phyloP scores from a whole-genome alignment of 306 rosid genomes.

The Glycine tomentella region DNA sequence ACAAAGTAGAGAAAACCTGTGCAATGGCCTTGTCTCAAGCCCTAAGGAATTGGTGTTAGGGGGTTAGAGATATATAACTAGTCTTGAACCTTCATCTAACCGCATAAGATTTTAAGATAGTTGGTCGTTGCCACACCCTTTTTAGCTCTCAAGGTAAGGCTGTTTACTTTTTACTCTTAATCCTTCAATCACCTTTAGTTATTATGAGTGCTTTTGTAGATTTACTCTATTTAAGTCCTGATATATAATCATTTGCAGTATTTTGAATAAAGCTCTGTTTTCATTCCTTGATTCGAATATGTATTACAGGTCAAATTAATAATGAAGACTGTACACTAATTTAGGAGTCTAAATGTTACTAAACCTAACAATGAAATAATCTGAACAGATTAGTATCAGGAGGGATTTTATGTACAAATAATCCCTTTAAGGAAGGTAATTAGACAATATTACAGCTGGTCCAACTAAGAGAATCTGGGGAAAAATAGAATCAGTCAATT shows the following conservation, averaged over 20 bases:
- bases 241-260: slow-evolving; percentile 6
- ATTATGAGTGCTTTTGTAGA: slow-evolving; percentile 20
- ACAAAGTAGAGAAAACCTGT: slow-evolving; percentile 5
- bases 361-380: too few relatives aligned
- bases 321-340: too few relatives aligned
- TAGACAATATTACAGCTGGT: too few relatives aligned
- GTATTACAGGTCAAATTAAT: too few relatives aligned
- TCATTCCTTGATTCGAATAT: not conserved
- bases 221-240: slow-evolving; percentile 30
- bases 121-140: slow-evolving; percentile 24
- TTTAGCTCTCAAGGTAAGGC: slow-evolving; percentile 17
- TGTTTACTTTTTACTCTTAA: slow-evolving; percentile 11
- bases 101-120: slow-evolving; percentile 14
- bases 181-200: slow-evolving; percentile 22
- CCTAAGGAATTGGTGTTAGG: slow-evolving; percentile 18
- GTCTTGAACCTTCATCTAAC: slow-evolving; percentile 25
- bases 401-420: too few relatives aligned
- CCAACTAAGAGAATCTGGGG: too few relatives aligned
- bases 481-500: too few relatives aligned
- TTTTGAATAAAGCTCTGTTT: not conserved
- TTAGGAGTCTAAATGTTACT: too few relatives aligned
- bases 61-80: slow-evolving; percentile 35
- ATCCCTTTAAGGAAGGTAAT: too few relatives aligned
- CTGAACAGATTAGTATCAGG: too few relatives aligned
- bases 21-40: not conserved